Evolutionary conservation across 1,284 basidiomycete genomes (phyloP), one percentile per base, ranked within the genome.

Genomic region (Trichosporon sp.): DNA sequence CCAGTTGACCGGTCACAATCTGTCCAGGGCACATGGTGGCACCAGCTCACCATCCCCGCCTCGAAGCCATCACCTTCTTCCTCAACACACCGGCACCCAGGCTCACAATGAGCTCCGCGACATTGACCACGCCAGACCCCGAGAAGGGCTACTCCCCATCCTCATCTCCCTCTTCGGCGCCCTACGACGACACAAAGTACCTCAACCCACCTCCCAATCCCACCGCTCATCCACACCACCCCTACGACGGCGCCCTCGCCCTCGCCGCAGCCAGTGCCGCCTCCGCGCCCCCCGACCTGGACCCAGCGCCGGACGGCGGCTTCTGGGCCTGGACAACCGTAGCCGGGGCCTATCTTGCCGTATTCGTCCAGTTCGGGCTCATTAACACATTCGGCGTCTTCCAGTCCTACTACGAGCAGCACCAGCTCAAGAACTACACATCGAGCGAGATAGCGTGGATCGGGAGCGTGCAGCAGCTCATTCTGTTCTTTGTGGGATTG

Each of bases 391-490:
- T 71, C 40, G 73, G 72, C 29, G 72, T 71, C 19, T 70, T 69
- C 62, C 65, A 73, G 62, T 60, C 29, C 3, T 74, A 75, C 67
- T 71, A 76, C 70, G 66, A 71, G 67, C 49, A 57, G 23, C 44
- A 61, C 11, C 60, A 63, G 2, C 73, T 74, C 31, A 49, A 65
- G 0, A 44, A 59, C 5, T 54, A 71, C 46, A 44, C 63, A 10
- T 36, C 72, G 1, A 71, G 72, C 25, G 62, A 63, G 14, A 75
- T 78, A 40, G 84, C 88, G 16, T 90, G 88, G 89, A 88, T 90
- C 59, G 88, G 88, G 0, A 88, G 87, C 0, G 78, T 88, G 40
- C 87, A 89, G 75, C 84, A 67, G 81, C 85, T 80, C 69, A 82
- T 70, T 78, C 84, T 70, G 75, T 82, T 73, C 74, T 58, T 64